phyloP scores from a whole-genome alignment of 345 rosid species.

The Eucalyptus regnans region DNA sequence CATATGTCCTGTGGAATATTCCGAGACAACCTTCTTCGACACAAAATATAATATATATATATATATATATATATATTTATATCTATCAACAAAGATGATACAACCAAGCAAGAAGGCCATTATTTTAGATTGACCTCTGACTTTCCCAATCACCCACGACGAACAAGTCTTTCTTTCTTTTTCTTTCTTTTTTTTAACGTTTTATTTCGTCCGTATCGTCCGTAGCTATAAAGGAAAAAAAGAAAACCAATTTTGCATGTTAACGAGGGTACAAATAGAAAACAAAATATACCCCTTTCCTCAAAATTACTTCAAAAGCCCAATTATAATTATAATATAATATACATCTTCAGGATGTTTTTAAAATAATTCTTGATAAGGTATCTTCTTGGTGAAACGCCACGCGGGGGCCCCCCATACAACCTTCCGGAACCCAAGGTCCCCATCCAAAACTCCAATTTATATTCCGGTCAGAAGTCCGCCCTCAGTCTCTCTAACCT shows the following conservation, averaged over 20 bases:
- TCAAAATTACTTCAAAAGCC: background rate
- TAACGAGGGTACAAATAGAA: background rate
- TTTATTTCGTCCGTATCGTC: background rate
- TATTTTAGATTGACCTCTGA: background rate
- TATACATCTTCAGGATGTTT: background rate
- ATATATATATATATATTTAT: no score
- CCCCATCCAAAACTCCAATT: background rate
- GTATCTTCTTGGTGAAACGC: background rate
- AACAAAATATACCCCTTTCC: background rate
- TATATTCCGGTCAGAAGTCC: background rate
- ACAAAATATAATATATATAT: background rate
- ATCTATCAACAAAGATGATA: background rate
- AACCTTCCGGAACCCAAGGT: slow-evolving; percentile 4
- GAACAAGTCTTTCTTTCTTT: background rate
- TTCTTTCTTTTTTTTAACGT: background rate
- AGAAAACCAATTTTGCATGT: background rate
- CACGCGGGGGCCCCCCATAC: background rate
- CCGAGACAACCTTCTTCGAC: background rate
- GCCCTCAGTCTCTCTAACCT: background rate
- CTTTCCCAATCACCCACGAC: background rate
- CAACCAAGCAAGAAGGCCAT: background rate
- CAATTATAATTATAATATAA: background rate
- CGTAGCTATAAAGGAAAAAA: background rate
- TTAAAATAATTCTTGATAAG: background rate
- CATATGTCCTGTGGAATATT: background rate